A percentile compares a stretch with the other conserved stretches of the same genome.
These are phyloP conservation scores for Claviceps pazoutovae DNA, from an alignment of 2,329 filamentous ascomycete genomes.

Conservation along the genomic window DNA sequence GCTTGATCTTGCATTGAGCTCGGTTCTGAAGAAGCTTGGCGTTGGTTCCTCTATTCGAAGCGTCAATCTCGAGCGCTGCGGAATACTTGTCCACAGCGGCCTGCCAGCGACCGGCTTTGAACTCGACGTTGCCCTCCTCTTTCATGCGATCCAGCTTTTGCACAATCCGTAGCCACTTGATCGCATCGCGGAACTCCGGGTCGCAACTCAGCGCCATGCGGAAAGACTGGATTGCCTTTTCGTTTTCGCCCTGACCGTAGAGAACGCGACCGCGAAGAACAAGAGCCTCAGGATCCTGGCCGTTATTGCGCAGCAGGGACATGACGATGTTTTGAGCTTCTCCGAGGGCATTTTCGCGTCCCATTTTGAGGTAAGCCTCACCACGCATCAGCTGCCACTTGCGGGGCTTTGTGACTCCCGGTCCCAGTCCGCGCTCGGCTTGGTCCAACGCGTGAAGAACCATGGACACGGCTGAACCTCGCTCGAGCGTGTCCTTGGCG, in stretches of 20 bases:
- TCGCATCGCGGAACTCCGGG: slow-evolving; percentile 76
- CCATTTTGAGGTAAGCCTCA: slow-evolving; percentile 87
- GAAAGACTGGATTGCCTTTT: slow-evolving; percentile 87
- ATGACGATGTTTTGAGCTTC: slow-evolving; percentile 91
- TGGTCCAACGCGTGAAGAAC: slow-evolving; percentile 82
- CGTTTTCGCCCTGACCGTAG: slow-evolving; percentile 86
- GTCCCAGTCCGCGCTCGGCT: slow-evolving; percentile 67
- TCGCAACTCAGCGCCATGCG: slow-evolving; percentile 80
- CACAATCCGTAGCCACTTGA: slow-evolving; percentile 78
- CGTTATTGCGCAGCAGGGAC: slow-evolving; percentile 71
- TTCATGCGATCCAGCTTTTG: slow-evolving; percentile 90
- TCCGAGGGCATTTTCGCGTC: slow-evolving; percentile 72
- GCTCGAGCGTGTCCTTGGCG: slow-evolving; percentile 62
- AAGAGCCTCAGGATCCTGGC: slow-evolving; percentile 83
- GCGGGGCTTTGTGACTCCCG: slow-evolving; percentile 64
- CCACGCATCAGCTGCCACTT: slow-evolving; percentile 91
- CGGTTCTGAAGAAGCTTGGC: slow-evolving; percentile 91
- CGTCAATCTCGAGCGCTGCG: slow-evolving; percentile 71
- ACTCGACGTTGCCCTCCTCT: slow-evolving; percentile 80
- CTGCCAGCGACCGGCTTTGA: slow-evolving; percentile 72
- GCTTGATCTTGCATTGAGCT: slow-evolving; percentile 67
- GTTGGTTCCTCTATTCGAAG: slow-evolving; percentile 80
- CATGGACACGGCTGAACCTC: slow-evolving; percentile 77
- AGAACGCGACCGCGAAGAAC: slow-evolving; percentile 77
- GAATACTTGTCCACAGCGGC: slow-evolving; percentile 75